Evolutionary conservation across 2,329 filamentous ascomycete species (phyloP), one percentile per base, ranked within the genome.

Genomic region (Colletotrichum chlorophyti): DNA sequence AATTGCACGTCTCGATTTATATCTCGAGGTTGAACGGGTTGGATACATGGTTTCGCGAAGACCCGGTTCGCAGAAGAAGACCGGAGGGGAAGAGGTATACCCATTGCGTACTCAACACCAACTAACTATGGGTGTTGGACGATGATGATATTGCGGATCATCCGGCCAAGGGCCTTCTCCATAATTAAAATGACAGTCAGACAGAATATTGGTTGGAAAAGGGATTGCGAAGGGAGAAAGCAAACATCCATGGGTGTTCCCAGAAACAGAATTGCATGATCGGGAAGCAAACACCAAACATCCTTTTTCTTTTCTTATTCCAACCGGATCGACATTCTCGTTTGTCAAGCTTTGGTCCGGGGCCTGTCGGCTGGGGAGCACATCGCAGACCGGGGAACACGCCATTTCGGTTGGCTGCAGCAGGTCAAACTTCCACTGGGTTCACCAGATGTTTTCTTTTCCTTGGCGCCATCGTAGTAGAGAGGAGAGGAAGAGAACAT

Each of bases 271-370:
- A 38, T 29, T 49, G 34, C 35, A 32, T 24, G 15, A 19, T 31
- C 15, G 3, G 46, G 46, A 38, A 38, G 32, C 46, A 38, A n/a
- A 26, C 46, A 23, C 37, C 46, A 23, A 49, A 38, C 46, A 38
- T 8, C n/a, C n/a, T n/a, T n/a, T n/a, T n/a, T n/a, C n/a, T 3
- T 49, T 49, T 15, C 46, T 49, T 49, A 27, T 49, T 49, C 34
- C 46, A 49, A 21, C 46, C 3, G 15, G 46, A 38, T 49, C 34
- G 15, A 15, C 46, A 38, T 26, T 38, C 38, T 14, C 14, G 46
- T 27, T 27, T 29, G 46, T 49, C 46, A 49, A 8, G 17, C 11
- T 15, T 27, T 49, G n/a, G n/a, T n/a, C n/a, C n/a, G n/a, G n/a
- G n/a, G n/a, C n/a, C n/a, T n/a, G n/a, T n/a, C n/a, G n/a, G n/a